These are phyloP conservation scores for Heteromeles arbutifolia DNA, from an alignment of 306 rosid genomes.

Conservation along the genomic window DNA sequence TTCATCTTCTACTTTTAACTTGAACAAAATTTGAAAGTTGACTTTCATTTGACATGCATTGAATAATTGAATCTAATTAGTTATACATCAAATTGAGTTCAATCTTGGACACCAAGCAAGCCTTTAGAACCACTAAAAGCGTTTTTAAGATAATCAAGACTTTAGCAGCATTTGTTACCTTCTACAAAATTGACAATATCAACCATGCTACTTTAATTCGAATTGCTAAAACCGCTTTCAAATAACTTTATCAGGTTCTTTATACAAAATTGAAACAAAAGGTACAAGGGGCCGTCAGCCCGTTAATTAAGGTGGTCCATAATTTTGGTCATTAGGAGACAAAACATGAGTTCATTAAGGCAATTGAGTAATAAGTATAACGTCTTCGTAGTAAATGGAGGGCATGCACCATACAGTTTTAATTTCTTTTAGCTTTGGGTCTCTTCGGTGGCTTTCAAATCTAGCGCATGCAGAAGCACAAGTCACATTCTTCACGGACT, in stretches of 20 bases:
- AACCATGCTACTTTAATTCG: no score
- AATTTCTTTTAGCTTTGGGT: neutral
- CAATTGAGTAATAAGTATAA: neutral
- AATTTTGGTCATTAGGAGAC: neutral
- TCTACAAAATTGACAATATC: no score
- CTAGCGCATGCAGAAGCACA: neutral
- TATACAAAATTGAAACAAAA: neutral
- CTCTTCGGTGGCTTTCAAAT: neutral
- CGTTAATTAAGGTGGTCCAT: neutral
- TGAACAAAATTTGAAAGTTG: no score
- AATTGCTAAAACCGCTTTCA: neutral
- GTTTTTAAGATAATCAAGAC: no score
- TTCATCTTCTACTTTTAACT: no score
- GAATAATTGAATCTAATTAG: no score
- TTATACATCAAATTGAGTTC: no score
- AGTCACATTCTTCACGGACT: neutral
- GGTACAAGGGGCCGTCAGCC: neutral
- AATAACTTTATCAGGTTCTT: neutral
- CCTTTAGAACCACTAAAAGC: no score
- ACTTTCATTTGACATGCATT: no score
- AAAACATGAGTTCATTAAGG: neutral
- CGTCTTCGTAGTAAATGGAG: no score
- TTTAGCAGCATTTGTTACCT: no score
- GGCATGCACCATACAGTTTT: neutral
- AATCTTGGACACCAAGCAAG: no score